These are phyloP conservation scores for Dentiscutata heterogama DNA, from an alignment of 371 early-diverging fungal species.

Conservation along the genomic window DNA sequence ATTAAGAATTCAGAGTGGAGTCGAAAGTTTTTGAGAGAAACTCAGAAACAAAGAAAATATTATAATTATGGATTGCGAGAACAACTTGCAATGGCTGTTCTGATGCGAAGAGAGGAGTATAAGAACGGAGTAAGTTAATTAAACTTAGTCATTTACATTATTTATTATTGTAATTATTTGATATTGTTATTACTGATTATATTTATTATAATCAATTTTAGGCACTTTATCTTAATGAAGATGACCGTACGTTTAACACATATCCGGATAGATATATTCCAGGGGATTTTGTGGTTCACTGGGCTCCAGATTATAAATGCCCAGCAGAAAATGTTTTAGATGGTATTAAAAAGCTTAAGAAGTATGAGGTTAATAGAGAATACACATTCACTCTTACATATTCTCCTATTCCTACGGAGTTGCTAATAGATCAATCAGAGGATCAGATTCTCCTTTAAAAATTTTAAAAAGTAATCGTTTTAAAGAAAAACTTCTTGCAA, in stretches of 20 bases:
- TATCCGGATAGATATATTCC: slow-evolving; percentile 63
- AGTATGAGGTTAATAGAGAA: too few species aligned
- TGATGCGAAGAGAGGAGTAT: slow-evolving; percentile 58
- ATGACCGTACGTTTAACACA: slow-evolving; percentile 71
- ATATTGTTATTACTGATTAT: background rate
- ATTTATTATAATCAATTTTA: slow-evolving; percentile 21
- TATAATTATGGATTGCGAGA: slow-evolving; percentile 64
- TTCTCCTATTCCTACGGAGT: too few species aligned
- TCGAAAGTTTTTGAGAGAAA: slow-evolving; percentile 61
- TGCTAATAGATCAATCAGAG: too few species aligned
- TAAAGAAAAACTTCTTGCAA: too few species aligned
- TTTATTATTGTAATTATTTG: background rate
- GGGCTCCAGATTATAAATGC: slow-evolving; percentile 68
- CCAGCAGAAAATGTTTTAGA: slow-evolving; percentile 65
- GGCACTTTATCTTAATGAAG: slow-evolving; percentile 62
- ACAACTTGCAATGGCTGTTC: slow-evolving; percentile 72
- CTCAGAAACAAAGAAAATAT: slow-evolving; percentile 61
- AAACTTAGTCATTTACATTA: background rate
- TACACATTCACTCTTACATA: too few species aligned
- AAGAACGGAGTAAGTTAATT: slow-evolving; percentile 48
- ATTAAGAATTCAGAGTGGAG: slow-evolving; percentile 71
- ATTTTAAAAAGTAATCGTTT: too few species aligned
- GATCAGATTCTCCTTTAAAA: too few species aligned
- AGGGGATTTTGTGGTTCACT: slow-evolving; percentile 73
- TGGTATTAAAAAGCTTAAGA: slow-evolving; percentile 37